Conservation (phyloP, 2,329 filamentous ascomycete genomes). For the Xylaria sp. region DNA sequence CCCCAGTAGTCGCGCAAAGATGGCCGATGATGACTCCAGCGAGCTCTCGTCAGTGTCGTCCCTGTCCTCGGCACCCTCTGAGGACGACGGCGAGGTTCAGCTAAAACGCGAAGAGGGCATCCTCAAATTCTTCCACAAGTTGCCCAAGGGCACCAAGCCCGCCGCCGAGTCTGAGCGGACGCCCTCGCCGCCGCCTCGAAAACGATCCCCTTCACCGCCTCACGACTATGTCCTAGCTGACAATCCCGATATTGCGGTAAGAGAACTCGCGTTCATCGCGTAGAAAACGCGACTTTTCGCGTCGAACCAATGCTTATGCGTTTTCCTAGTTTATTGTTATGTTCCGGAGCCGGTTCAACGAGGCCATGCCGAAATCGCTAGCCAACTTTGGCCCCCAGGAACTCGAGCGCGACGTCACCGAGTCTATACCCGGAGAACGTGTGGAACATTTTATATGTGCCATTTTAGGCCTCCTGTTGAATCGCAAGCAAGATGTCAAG, state of each 20-base stretch:
- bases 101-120: slow-evolving; percentile 67
- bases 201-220: slow-evolving; percentile 86
- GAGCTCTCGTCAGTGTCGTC: slow-evolving; percentile 67
- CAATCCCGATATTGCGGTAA: slow-evolving; percentile 90
- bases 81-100: slow-evolving; percentile 64
- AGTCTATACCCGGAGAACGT: slow-evolving; percentile 81
- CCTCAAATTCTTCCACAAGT: slow-evolving; percentile 74
- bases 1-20: slow-evolving; percentile 50
- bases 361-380: slow-evolving; percentile 87
- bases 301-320: slow-evolving; percentile 54
- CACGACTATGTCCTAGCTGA: slow-evolving; percentile 92
- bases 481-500: slow-evolving; percentile 99
- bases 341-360: slow-evolving; percentile 94
- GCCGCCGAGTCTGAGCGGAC: slow-evolving; percentile 61
- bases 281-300: slow-evolving; percentile 65
- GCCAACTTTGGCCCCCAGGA: slow-evolving; percentile 95
- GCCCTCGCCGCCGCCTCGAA: slow-evolving; percentile 74
- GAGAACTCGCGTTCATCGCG: slow-evolving; percentile 62
- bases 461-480: slow-evolving; percentile 86
- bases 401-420: slow-evolving; percentile 86
- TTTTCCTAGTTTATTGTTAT: slow-evolving; percentile 88
- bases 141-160: slow-evolving; percentile 57
- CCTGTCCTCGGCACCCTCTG: slow-evolving; percentile 60
- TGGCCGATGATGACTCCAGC: slow-evolving; percentile 72
- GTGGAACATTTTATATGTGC: slow-evolving; percentile 91